Conservation (phyloP, 2,329 filamentous ascomycete species). For the Neonectria sp. region DNA sequence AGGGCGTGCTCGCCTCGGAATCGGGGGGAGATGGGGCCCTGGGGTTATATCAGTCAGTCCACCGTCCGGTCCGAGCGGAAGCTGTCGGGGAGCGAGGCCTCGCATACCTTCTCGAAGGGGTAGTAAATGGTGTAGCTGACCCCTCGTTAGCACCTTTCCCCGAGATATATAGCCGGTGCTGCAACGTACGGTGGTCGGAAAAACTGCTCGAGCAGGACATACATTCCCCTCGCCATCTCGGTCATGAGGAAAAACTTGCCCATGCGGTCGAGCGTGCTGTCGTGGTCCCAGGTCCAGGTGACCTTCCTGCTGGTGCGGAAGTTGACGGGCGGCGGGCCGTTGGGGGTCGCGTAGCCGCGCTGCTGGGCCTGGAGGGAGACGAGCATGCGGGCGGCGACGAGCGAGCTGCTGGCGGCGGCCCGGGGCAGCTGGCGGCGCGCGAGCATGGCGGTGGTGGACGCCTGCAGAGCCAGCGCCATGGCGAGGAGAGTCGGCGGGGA, state of each 20-base stretch:
- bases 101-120: conserved; percentile 89
- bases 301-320: conserved; percentile 84
- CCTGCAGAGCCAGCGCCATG: conserved; percentile 54
- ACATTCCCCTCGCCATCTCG: conserved; percentile 98
- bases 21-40: conserved; percentile 95
- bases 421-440: conserved; percentile 54
- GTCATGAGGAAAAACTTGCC: conserved; percentile 96
- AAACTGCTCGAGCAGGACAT: conserved; percentile 96
- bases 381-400: conserved; percentile 41
- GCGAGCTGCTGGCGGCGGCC: conserved; percentile 39
- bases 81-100: neutral
- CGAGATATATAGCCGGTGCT: neutral
- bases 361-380: conserved; percentile 43
- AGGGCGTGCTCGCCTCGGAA: conserved; percentile 99
- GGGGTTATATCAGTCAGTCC: conserved; percentile 38
- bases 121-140: conserved; percentile 97
- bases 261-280: conserved; percentile 84
- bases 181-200: conserved; percentile 93
- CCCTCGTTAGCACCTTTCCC: conserved; percentile 34
- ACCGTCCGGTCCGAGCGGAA: conserved; percentile 17
- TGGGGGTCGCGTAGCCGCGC: conserved; percentile 75
- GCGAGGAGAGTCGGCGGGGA: conserved; percentile 34
- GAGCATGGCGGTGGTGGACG: conserved; percentile 53
- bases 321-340: conserved; percentile 82
- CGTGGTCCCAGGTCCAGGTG: conserved; percentile 85